Conservation (phyloP, 352 stramenopile genomes). For the Phytophthora hibernalis region DNA sequence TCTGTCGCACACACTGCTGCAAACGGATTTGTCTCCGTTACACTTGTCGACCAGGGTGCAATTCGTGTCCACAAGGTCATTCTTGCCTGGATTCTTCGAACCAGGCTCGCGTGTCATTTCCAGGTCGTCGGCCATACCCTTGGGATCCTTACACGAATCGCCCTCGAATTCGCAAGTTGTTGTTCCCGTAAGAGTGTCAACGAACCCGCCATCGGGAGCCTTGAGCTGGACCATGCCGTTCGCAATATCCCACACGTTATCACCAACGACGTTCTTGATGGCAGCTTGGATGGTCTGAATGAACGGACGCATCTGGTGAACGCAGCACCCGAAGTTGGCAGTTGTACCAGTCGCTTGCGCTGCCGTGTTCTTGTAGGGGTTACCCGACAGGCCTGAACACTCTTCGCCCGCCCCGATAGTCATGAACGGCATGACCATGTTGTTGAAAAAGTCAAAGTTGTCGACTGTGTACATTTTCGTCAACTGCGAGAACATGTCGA, state of each 20-base stretch:
- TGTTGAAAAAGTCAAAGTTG: constrained; percentile 55
- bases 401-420: constrained; percentile 41
- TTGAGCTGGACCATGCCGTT: constrained; percentile 60
- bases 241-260: constrained; percentile 44
- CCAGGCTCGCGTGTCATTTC: constrained; percentile 36
- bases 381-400: constrained; percentile 49
- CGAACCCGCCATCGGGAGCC: constrained; percentile 34
- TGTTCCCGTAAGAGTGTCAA: constrained; percentile 47
- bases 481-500: constrained; percentile 53
- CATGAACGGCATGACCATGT: constrained; percentile 60
- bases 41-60: constrained; percentile 55
- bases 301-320: constrained; percentile 53
- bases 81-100: constrained; percentile 51
- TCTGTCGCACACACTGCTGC: constrained; percentile 56
- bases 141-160: constrained; percentile 49
- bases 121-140: constrained; percentile 35
- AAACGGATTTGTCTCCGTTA: constrained; percentile 48
- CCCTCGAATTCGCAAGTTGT: constrained; percentile 42
- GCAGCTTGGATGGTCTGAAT: constrained; percentile 49
- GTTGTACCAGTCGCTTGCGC: constrained; percentile 37
- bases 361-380: constrained; percentile 46
- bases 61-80: constrained; percentile 44
- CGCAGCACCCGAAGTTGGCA: constrained; percentile 60
- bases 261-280: constrained; percentile 44
- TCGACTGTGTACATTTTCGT: constrained; percentile 50